phyloP scores from a whole-genome alignment of 305 asterid species.

The Fraxinus sp. region DNA sequence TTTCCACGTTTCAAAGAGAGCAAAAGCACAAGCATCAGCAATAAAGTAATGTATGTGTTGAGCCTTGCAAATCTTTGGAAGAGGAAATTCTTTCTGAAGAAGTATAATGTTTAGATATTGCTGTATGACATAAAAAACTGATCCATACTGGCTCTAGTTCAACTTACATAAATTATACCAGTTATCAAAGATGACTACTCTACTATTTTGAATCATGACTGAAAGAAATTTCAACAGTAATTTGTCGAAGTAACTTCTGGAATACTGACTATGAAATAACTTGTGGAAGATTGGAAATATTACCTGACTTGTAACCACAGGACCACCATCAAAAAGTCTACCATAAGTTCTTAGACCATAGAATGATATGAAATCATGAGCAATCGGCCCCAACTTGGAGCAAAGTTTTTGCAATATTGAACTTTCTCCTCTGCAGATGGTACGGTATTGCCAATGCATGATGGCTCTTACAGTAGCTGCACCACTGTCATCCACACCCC shows the following conservation, averaged over 20 bases:
- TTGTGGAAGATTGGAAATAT: constrained; percentile 14
- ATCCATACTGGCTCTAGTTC: neutral
- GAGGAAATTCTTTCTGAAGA: neutral
- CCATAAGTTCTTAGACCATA: constrained; percentile 84
- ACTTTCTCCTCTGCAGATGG: constrained; percentile 73
- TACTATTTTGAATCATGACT: neutral
- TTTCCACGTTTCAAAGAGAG: neutral
- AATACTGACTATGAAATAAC: neutral
- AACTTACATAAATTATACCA: neutral
- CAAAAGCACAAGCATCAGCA: neutral
- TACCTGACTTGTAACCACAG: constrained; percentile 84
- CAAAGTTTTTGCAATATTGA: constrained; percentile 77
- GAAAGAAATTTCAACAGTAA: neutral
- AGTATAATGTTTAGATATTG: neutral
- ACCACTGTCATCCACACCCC: constrained; percentile 89
- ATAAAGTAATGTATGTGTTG: neutral
- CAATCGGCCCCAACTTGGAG: constrained; percentile 62
- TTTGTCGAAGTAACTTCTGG: neutral
- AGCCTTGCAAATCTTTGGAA: neutral
- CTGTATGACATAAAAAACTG: neutral
- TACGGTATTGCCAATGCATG: constrained; percentile 97
- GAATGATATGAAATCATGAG: constrained; percentile 76
- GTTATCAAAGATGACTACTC: neutral
- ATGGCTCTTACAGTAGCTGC: constrained; percentile 97
- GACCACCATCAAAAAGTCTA: constrained; percentile 66